Percentiles rank a stretch among this genome's conserved stretches.
Conservation (phyloP, 495 filamentous ascomycete species). For the Tetracladium setigerum region DNA sequence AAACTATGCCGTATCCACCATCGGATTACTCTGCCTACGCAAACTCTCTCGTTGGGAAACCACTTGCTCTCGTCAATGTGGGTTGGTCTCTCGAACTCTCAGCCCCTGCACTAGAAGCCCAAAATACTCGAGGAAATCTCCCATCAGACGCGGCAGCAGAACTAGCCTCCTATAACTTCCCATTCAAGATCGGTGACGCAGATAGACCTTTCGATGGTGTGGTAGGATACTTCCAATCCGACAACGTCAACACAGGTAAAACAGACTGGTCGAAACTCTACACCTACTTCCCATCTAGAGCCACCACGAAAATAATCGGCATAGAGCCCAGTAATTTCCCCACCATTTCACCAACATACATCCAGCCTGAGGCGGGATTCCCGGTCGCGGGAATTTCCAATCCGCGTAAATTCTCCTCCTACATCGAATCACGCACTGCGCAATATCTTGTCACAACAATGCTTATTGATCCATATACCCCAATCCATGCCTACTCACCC, state of each 20-base stretch:
- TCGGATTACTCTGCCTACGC: slow-evolving; percentile 29
- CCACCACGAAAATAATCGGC: background rate
- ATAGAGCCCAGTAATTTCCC: slow-evolving; percentile 18
- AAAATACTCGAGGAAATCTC: slow-evolving; percentile 6
- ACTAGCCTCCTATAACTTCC: slow-evolving; percentile 27
- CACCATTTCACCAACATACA: slow-evolving; percentile 19
- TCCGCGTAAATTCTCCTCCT: no score
- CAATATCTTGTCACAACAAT: slow-evolving; percentile 1
- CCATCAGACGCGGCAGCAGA: slow-evolving; percentile 3
- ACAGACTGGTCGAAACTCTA: slow-evolving; percentile 25
- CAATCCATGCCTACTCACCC: slow-evolving; percentile 30
- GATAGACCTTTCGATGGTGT: slow-evolving; percentile 32
- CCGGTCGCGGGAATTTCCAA: background rate
- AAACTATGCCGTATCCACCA: slow-evolving; percentile 22
- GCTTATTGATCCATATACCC: slow-evolving; percentile 39
- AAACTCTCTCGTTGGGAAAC: slow-evolving; percentile 34
- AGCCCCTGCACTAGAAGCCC: slow-evolving; percentile 13
- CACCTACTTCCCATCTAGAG: slow-evolving; percentile 22
- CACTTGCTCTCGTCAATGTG: slow-evolving; percentile 39
- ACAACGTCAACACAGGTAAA: background rate
- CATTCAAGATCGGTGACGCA: slow-evolving; percentile 34
- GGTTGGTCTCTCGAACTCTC: slow-evolving; percentile 40
- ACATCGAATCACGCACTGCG: background rate
- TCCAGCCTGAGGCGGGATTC: slow-evolving; percentile 3
- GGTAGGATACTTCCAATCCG: slow-evolving; percentile 33